Evolutionary conservation across 371 early-diverging fungal species (phyloP).

Genomic region (Mucor piriformis): DNA sequence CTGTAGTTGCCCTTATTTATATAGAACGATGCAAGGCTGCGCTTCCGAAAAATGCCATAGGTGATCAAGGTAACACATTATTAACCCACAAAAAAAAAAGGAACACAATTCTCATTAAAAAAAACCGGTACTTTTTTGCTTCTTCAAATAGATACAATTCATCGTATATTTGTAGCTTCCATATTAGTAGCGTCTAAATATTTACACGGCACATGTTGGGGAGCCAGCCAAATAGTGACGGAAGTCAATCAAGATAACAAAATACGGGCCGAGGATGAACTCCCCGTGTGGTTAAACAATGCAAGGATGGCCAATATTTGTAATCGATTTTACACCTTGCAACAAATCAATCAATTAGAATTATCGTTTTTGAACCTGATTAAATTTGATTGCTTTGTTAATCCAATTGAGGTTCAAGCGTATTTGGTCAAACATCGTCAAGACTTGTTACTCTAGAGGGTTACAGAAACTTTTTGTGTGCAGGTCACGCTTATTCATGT

Average conservation of each 20-base stretch:
- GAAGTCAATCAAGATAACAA: background rate
- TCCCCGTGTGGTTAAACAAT: slow-evolving; percentile 26
- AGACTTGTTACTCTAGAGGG: slow-evolving; percentile 27
- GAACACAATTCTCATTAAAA: too few relatives aligned
- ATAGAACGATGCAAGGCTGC: slow-evolving; percentile 34
- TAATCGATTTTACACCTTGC: slow-evolving; percentile 25
- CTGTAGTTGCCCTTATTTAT: slow-evolving; percentile 36
- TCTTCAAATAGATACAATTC: slow-evolving; percentile 48
- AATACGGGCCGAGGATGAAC: slow-evolving; percentile 22
- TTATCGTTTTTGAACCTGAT: slow-evolving; percentile 28
- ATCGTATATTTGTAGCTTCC: slow-evolving; percentile 78
- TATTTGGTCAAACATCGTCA: slow-evolving; percentile 30
- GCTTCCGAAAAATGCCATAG: slow-evolving; percentile 36
- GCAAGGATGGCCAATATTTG: slow-evolving; percentile 30
- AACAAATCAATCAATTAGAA: slow-evolving; percentile 34
- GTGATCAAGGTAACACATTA: slow-evolving; percentile 28
- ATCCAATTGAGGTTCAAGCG: slow-evolving; percentile 25
- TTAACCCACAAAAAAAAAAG: background rate
- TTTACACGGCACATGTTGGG: slow-evolving; percentile 67
- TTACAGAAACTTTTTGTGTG: too few relatives aligned
- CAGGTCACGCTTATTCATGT: too few relatives aligned
- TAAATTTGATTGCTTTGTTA: slow-evolving; percentile 30
- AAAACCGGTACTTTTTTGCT: too few relatives aligned
- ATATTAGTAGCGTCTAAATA: slow-evolving; percentile 74
- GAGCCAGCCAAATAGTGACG: slow-evolving; percentile 20